Base-by-base conservation (phyloP, 129 eudicot species). In the Silybum marianum region DNA sequence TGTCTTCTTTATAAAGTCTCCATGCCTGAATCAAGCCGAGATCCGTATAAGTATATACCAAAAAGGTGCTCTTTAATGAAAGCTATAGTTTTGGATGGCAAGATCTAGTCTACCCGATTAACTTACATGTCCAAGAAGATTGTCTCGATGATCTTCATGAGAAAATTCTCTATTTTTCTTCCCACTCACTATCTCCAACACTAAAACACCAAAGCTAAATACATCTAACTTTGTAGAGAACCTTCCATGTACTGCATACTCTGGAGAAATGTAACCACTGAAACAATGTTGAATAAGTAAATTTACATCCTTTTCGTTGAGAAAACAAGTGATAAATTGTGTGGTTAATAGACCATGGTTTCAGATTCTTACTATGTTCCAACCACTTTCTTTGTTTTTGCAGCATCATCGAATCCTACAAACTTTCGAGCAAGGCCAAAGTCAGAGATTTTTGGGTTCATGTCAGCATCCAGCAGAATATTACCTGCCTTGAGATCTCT, bases 101-200 rank as follows among this genome's bases (percentile, higher is more conserved):
- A 58, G 51, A 7, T 12, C 19, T 78, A 54, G 25, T 51, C 14
- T 80, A 39, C 16, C 30, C 2, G 22, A 5, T 46, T 3, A 44
- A 69, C 86, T 72, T 87, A 87, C 90, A 81, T 87, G 90, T 76
- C 91, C 88, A 12, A 88, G 85, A 81, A 88, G 88, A 82, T 85
- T 85, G 65, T 79, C 83, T 14, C 25, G 51, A 75, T 79, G 91
- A 67, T 75, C 91, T 16, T 58, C 84, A 73, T 75, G 88, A 75
- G 32, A 34, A 58, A 88, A 88, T 72, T 80, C 88, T 67, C 80
- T 75, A 78, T 88, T 88, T 82, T 77, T 82, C 67, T 76, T 75
- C 51, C 90, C 88, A 74, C 85, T 87, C 75, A 87, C 85, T 32
- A 83, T 87, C 79, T 87, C 85, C 51, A 87, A 26, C 7, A 87